Evolutionary conservation across 2,329 filamentous ascomycete species (phyloP).

Genomic region (Sarocladiaceae sp.): DNA sequence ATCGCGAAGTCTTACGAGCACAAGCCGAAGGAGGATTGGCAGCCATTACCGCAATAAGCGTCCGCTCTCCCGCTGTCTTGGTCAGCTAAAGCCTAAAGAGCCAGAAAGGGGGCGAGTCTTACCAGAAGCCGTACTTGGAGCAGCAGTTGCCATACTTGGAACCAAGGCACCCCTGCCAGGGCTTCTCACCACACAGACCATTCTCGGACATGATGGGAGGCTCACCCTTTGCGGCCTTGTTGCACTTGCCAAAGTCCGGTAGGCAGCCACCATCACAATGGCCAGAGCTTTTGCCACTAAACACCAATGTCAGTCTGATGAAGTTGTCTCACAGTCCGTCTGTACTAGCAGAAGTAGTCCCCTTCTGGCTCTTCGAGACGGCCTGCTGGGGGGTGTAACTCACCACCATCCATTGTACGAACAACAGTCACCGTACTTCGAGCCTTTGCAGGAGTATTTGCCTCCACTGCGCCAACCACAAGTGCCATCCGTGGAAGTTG

Average conservation of each 20-base stretch:
- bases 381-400: conserved; percentile 14
- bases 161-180: conserved; percentile 26
- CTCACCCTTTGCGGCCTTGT: conserved; percentile 7
- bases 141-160: conserved; percentile 27
- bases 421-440: conserved; percentile 33
- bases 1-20: neutral
- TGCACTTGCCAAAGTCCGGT: conserved; percentile 28
- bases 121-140: conserved; percentile 31
- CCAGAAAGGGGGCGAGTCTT: conserved; percentile 12
- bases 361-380: too few relatives aligned
- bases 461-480: conserved; percentile 8
- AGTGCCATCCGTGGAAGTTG: conserved; percentile 8
- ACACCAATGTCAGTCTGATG: neutral
- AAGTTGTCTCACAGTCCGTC: neutral
- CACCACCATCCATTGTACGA: conserved; percentile 37
- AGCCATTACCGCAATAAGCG: neutral
- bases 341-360: too few relatives aligned
- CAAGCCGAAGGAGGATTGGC: neutral
- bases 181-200: conserved; percentile 28
- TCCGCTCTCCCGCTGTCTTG: neutral
- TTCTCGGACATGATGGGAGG: conserved; percentile 23
- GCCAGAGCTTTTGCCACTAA: conserved; percentile 24
- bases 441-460: conserved; percentile 30
- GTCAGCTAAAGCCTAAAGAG: neutral
- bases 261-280: conserved; percentile 37